These are phyloP conservation scores for Hanseniaspora occidentalis DNA, from an alignment of 805 yeast species.

Conservation along the genomic window DNA sequence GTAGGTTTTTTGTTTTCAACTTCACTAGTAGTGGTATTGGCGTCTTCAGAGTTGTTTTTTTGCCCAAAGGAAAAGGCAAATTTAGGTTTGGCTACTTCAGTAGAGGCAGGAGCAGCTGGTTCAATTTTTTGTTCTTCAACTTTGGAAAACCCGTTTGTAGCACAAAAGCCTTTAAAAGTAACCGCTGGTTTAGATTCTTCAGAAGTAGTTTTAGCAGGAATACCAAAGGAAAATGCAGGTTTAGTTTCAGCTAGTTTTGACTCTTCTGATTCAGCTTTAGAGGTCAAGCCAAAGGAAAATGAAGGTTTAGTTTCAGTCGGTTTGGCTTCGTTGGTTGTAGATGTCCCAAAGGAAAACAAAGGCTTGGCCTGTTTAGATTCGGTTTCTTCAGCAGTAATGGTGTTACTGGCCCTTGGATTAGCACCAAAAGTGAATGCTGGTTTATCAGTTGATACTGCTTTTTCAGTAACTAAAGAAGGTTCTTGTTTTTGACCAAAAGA, in stretches of 20 bases:
- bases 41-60: background rate
- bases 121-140: slow-evolving; percentile 5
- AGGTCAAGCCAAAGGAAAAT: slow-evolving; percentile 13
- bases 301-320: slow-evolving; percentile 8
- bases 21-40: slow-evolving; percentile 5
- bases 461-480: background rate
- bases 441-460: slow-evolving; percentile 8
- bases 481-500: slow-evolving; percentile 14
- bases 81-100: slow-evolving; percentile 10
- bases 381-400: background rate
- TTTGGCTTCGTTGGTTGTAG: background rate
- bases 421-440: slow-evolving; percentile 18
- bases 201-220: slow-evolving; percentile 2
- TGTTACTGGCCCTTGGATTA: slow-evolving; percentile 4
- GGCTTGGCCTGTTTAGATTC: background rate
- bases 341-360: background rate
- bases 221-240: slow-evolving; percentile 19
- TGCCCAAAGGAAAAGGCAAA: slow-evolving; percentile 3
- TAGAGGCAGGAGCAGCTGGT: slow-evolving; percentile 2
- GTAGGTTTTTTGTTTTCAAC: slow-evolving; percentile 9
- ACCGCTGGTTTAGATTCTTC: slow-evolving; percentile 11
- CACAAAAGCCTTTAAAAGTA: slow-evolving; percentile 14
- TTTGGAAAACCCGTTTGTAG: slow-evolving; percentile 4
- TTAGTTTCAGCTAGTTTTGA: slow-evolving; percentile 5
- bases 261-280: background rate